These are phyloP conservation scores for Solioccasus polychromus DNA, from an alignment of 768 basidiomycete genomes.

Conservation along the genomic window DNA sequence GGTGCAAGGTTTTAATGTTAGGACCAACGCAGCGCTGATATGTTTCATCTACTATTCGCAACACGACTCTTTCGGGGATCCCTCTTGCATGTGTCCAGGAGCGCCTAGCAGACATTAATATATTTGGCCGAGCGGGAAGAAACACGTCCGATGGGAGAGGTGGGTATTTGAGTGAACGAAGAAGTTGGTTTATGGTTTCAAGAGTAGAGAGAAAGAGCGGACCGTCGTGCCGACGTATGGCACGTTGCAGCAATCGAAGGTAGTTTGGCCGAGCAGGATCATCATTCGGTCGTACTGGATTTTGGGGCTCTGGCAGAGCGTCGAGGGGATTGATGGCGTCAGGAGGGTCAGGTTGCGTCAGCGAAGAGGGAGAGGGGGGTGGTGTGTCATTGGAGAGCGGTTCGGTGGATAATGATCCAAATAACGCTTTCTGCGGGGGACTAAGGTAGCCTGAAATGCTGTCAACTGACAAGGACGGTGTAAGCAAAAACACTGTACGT, in stretches of 20 bases:
- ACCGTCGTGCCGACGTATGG: conserved; percentile 67
- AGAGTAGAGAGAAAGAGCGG: conserved; percentile 68
- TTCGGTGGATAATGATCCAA: conserved; percentile 61
- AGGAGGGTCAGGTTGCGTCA: conserved; percentile 31
- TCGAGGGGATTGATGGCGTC: conserved; percentile 31
- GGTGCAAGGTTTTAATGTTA: conserved; percentile 71
- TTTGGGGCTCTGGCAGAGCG: conserved; percentile 24
- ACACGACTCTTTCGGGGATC: conserved; percentile 62
- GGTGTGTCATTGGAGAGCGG: conserved; percentile 23
- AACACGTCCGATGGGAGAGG: conserved; percentile 50
- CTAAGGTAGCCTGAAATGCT: conserved; percentile 58
- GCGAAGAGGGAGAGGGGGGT: conserved; percentile 36
- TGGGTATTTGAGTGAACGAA: conserved; percentile 68
- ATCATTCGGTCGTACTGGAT: conserved; percentile 22
- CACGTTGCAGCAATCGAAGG: conserved; percentile 64
- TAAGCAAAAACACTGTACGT: conserved; percentile 23
- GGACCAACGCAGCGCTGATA: conserved; percentile 95
- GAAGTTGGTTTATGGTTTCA: conserved; percentile 54
- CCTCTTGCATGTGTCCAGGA: conserved; percentile 45
- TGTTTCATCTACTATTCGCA: conserved; percentile 82
- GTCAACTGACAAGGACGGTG: conserved; percentile 8
- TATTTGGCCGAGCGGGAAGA: conserved; percentile 42
- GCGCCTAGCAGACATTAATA: conserved; percentile 43
- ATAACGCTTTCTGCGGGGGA: conserved; percentile 58
- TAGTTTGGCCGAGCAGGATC: conserved; percentile 28